These are phyloP conservation scores for Auricularia sp. DNA, from an alignment of 768 basidiomycete species.

Conservation along the genomic window DNA sequence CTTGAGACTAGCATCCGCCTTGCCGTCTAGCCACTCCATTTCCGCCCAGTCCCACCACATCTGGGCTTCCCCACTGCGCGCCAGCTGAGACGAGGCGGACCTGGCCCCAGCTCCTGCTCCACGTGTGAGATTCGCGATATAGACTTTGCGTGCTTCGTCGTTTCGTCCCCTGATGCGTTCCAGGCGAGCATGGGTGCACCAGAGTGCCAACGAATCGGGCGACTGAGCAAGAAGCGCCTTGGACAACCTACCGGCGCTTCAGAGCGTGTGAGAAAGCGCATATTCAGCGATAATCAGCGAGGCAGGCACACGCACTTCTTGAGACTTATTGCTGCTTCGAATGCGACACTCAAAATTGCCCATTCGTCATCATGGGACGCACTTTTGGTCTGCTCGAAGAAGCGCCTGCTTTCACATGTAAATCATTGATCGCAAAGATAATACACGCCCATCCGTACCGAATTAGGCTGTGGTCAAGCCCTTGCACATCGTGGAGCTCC, in stretches of 20 bases:
- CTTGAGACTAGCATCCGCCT: slow-evolving; percentile 37
- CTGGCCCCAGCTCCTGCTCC: neutral
- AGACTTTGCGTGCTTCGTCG: slow-evolving; percentile 70
- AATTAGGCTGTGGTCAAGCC: slow-evolving; percentile 39
- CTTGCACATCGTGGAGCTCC: slow-evolving; percentile 38
- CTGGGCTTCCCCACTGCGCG: slow-evolving; percentile 27
- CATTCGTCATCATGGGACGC: slow-evolving; percentile 42
- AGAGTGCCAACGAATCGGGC: slow-evolving; percentile 50
- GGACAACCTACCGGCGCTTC: slow-evolving; percentile 61
- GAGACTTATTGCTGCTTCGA: slow-evolving; percentile 48
- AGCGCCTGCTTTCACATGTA: slow-evolving; percentile 21
- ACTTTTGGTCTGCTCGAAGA: slow-evolving; percentile 49
- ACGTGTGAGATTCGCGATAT: slow-evolving; percentile 32
- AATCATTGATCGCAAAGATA: too few species aligned
- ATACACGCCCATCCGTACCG: slow-evolving; percentile 7
- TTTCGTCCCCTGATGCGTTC: slow-evolving; percentile 53
- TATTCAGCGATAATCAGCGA: neutral
- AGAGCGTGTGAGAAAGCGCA: neutral
- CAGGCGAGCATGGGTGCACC: slow-evolving; percentile 69
- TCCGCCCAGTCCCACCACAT: slow-evolving; percentile 83
- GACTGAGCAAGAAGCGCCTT: slow-evolving; percentile 46
- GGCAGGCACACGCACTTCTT: slow-evolving; percentile 38
- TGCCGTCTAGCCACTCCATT: slow-evolving; percentile 63
- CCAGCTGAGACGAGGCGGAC: slow-evolving; percentile 40
- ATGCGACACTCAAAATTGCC: slow-evolving; percentile 56